phyloP scores from a whole-genome alignment of 2,329 filamentous ascomycete species.

The Bipolaris zeicola region DNA sequence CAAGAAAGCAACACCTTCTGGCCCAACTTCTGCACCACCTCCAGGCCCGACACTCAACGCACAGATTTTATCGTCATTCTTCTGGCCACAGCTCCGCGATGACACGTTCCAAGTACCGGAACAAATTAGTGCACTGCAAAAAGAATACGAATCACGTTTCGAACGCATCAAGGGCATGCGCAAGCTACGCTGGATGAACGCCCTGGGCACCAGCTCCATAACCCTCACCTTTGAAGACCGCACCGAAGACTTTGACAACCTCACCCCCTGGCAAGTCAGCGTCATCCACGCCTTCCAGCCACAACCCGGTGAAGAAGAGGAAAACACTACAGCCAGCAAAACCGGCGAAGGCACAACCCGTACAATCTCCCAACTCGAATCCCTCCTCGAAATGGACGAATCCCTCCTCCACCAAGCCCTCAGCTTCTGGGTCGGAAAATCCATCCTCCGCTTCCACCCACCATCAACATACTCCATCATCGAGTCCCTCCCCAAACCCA shows the following conservation, averaged over 20 bases:
- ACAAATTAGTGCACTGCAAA: conserved; percentile 65
- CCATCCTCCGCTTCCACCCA: conserved; percentile 62
- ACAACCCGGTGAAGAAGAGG: conserved; percentile 41
- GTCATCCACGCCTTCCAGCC: conserved; percentile 83
- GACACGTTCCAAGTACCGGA: conserved; percentile 70
- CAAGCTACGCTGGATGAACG: conserved; percentile 86
- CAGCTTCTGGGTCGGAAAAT: conserved; percentile 72
- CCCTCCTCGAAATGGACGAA: conserved; percentile 72
- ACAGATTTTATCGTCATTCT: conserved; percentile 88
- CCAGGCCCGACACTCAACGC: conserved; percentile 64
- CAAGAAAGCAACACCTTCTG: conserved; percentile 19
- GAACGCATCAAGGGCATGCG: conserved; percentile 79
- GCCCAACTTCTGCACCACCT: conserved; percentile 29
- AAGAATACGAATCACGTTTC: conserved; percentile 75
- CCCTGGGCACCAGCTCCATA: conserved; percentile 78
- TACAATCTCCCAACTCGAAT: conserved; percentile 54
- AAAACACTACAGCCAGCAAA: conserved; percentile 13
- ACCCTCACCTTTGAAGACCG: conserved; percentile 85
- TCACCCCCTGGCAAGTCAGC: conserved; percentile 84
- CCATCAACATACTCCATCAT: conserved; percentile 68
- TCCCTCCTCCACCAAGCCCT: conserved; percentile 71
- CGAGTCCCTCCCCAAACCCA: conserved; percentile 55
- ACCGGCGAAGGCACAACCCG: conserved; percentile 44
- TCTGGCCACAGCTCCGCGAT: conserved; percentile 83
- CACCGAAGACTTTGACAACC: conserved; percentile 72